Conservation (phyloP, 495 filamentous ascomycete genomes). For the Penicillium argentinense region DNA sequence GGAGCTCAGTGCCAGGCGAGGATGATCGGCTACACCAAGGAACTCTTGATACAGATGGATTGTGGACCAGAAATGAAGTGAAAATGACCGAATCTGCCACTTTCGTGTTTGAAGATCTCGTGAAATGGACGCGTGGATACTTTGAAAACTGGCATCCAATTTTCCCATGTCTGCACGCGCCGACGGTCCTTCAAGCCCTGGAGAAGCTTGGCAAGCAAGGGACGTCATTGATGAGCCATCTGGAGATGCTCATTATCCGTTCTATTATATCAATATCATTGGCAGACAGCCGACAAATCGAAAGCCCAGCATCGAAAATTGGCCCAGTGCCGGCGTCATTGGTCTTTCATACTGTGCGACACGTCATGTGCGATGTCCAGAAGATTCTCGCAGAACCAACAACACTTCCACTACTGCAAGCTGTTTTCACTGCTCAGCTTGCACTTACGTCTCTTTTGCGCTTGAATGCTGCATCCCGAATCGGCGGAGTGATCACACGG, state of each 20-base stretch:
- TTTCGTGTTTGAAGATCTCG: slow-evolving; percentile 33
- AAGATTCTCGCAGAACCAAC: slow-evolving; percentile 36
- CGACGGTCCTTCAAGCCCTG: slow-evolving; percentile 38
- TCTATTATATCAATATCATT: slow-evolving; percentile 48
- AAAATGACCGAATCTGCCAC: slow-evolving; percentile 10
- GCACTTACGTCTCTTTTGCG: slow-evolving; percentile 47
- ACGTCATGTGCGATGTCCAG: slow-evolving; percentile 38
- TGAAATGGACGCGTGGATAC: slow-evolving; percentile 42
- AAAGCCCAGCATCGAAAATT: slow-evolving; percentile 9
- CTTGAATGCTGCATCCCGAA: slow-evolving; percentile 48
- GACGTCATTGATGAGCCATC: slow-evolving; percentile 13
- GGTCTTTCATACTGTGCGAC: slow-evolving; percentile 37
- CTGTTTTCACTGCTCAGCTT: slow-evolving; percentile 44
- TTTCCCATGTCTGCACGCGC: slow-evolving; percentile 47
- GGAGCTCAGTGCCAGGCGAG: slow-evolving; percentile 45
- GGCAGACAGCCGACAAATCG: slow-evolving; percentile 31
- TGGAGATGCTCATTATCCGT: slow-evolving; percentile 40
- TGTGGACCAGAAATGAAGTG: slow-evolving; percentile 35
- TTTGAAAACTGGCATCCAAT: slow-evolving; percentile 51
- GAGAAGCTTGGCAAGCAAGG: slow-evolving; percentile 31
- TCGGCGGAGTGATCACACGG: slow-evolving; percentile 46
- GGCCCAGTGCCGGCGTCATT: slow-evolving; percentile 30
- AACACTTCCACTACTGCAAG: slow-evolving; percentile 41
- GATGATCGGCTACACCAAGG: slow-evolving; percentile 40
- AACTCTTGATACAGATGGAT: slow-evolving; percentile 12